Percentiles rank a stretch among this genome's conserved stretches.
Evolutionary conservation across 331 rosid species (phyloP).

Genomic region (Malus hybrid): DNA sequence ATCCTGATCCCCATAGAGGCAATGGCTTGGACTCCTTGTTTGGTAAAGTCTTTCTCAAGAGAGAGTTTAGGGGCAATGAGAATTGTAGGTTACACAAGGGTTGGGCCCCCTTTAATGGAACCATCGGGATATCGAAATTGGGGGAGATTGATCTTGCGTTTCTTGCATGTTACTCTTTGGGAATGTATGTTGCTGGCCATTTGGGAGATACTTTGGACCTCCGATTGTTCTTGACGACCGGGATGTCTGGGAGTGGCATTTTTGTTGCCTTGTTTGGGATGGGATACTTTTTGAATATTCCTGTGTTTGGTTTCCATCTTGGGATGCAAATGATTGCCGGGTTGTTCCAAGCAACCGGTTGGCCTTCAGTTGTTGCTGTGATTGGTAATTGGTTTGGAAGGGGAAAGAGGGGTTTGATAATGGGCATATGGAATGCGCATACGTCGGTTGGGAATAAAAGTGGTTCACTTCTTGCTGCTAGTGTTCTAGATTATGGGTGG

Average conservation of each 20-base stretch:
- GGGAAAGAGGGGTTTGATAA: constrained; percentile 63
- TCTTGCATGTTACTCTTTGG: constrained; percentile 51
- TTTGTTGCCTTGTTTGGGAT: constrained; percentile 60
- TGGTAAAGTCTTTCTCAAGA: constrained; percentile 16
- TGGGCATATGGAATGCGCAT: constrained; percentile 88
- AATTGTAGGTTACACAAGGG: constrained; percentile 9
- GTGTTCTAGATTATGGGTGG: constrained; percentile 78
- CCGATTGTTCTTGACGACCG: constrained; percentile 41
- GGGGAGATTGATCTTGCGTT: constrained; percentile 77
- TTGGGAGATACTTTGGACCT: constrained; percentile 64
- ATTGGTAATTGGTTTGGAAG: constrained; percentile 87
- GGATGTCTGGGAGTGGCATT: constrained; percentile 74
- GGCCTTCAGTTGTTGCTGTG: constrained; percentile 90
- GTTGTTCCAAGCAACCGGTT: constrained; percentile 75
- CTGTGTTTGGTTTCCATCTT: constrained; percentile 51
- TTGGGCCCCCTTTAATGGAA: constrained; percentile 58
- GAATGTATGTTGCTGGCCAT: constrained; percentile 73
- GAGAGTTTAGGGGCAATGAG: not conserved
- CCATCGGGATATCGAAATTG: constrained; percentile 45
- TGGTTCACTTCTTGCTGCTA: constrained; percentile 73
- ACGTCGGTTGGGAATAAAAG: constrained; percentile 72
- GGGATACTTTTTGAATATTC: constrained; percentile 67
- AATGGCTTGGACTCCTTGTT: constrained; percentile 18
- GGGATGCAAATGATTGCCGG: constrained; percentile 72
- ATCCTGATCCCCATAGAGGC: constrained; percentile 28